Evolutionary conservation across 345 rosid species (phyloP).

Genomic region (Conringia planisiliqua): DNA sequence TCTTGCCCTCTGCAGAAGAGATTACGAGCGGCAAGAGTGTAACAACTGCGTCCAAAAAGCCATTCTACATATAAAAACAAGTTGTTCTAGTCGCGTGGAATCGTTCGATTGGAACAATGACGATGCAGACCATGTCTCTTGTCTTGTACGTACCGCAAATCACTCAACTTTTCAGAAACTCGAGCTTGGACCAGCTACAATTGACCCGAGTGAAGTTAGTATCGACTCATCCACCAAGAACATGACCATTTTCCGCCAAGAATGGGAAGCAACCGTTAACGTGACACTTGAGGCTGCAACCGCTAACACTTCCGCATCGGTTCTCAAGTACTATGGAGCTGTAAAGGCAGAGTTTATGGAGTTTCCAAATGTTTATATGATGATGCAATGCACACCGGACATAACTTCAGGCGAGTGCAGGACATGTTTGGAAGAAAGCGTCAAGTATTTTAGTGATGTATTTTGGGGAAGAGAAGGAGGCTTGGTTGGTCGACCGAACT

Average conservation of each 20-base stretch:
- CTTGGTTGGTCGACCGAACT: slow-evolving; percentile 33
- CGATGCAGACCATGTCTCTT: not conserved
- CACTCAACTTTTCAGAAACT: not conserved
- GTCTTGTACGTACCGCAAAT: slow-evolving; percentile 6
- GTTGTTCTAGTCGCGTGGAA: not conserved
- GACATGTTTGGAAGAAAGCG: slow-evolving; percentile 26
- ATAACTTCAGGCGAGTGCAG: slow-evolving; percentile 29
- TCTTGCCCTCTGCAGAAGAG: slow-evolving; percentile 38
- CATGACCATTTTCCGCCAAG: not conserved
- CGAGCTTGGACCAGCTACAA: not conserved
- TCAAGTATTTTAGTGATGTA: slow-evolving; percentile 1
- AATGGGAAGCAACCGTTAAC: slow-evolving; percentile 8
- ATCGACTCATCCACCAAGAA: not conserved
- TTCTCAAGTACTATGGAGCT: slow-evolving; percentile 34
- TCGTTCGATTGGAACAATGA: not conserved
- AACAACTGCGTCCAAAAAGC: slow-evolving; percentile 20
- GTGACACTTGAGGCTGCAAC: not conserved
- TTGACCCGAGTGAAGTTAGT: not conserved
- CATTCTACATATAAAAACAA: not conserved
- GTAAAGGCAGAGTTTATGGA: slow-evolving; percentile 6
- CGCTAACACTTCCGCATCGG: slow-evolving; percentile 14
- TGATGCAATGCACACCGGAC: slow-evolving; percentile 56
- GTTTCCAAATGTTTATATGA: slow-evolving; percentile 17
- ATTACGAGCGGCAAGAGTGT: slow-evolving; percentile 29
- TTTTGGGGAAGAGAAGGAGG: slow-evolving; percentile 42